Base-by-base conservation (phyloP, 2,329 filamentous ascomycete genomes). In the Intubia oerlemansii region DNA sequence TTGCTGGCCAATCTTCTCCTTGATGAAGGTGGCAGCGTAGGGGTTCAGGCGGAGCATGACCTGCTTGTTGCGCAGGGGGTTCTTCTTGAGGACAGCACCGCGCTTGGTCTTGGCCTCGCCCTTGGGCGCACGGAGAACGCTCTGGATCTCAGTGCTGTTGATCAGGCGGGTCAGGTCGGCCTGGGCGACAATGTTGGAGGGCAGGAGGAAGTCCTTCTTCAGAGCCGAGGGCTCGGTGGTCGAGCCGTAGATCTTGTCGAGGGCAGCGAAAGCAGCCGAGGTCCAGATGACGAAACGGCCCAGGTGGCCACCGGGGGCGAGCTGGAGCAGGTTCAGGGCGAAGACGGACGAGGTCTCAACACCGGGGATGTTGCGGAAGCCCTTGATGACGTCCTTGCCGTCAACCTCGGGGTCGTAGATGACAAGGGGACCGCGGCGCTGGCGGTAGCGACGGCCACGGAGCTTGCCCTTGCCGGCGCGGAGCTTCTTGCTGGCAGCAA, bases 251-350 rank as follows among this genome's bases (percentile, higher is more conserved):
- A 98, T 75, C 58, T 73, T 73, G 62, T 98, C 85, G 41, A 98
- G 80, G 41, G 85, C 80, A 61, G 82, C 74, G 69, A 98, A 95
- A 41, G 88, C 88, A 42, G 80, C 68, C 30, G 90, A 98, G 48
- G 88, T 88, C 88, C 88, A 98, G 70, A 98, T 69, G 57, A 98
- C 71, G 73, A 98, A 98, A 51, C 88, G 88, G 48, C 88, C 88
- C 46, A 98, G 79, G 65, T 98, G 88, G 50, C 88, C 90, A 69
- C 88, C 88, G 45, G 88, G 88, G 43, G 88, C 88, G 53, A 98
- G 81, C 70, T 98, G 88, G 56, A 98, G 81, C 50, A 95, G 84
- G 73, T 95, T 93, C 50, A 98, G 72, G 42, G 81, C 65, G 62
- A 76, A 84, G 57, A 93, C 84, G 44, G 84, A 75, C 51, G 68